Evolutionary conservation across 495 filamentous ascomycete genomes (phyloP).

Genomic region (Pseudoneurospora amorphoporcata): DNA sequence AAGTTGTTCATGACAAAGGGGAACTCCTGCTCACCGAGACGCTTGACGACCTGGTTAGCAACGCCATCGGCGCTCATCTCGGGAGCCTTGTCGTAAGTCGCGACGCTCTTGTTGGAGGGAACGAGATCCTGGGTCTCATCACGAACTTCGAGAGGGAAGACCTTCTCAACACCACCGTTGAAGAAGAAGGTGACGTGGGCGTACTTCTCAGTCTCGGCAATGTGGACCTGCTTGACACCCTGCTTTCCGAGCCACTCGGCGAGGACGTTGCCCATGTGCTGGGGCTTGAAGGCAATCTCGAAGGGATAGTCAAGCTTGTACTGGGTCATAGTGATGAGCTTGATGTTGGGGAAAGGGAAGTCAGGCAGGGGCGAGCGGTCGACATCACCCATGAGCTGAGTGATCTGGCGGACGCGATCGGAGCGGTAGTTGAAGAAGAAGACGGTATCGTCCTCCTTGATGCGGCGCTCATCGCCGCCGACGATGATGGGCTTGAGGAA

Average conservation of each 20-base stretch:
- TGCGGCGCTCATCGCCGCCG: conserved; percentile 68
- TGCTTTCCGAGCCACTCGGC: conserved; percentile 91
- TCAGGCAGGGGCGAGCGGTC: conserved; percentile 84
- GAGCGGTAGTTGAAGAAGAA: conserved; percentile 99
- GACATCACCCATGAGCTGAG: conserved; percentile 82
- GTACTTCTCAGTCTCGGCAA: conserved; percentile 98
- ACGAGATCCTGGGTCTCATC: conserved; percentile 49
- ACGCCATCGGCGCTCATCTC: conserved; percentile 90
- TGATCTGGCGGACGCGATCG: conserved; percentile 93
- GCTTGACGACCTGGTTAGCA: conserved; percentile 74
- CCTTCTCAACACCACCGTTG: conserved; percentile 97
- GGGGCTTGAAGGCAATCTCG: conserved; percentile 85
- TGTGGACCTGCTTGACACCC: conserved; percentile 80
- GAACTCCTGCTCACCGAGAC: conserved; percentile 69
- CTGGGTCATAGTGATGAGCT: conserved; percentile 94
- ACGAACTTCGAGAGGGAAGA: conserved; percentile 80
- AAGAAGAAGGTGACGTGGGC: conserved; percentile 99
- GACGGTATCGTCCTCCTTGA: conserved; percentile 85
- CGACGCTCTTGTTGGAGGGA: conserved; percentile 59
- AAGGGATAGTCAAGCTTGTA: conserved; percentile 96
- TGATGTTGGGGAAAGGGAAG: conserved; percentile 90
- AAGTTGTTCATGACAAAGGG: conserved; percentile 99
- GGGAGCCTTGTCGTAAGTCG: conserved; percentile 95
- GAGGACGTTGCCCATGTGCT: conserved; percentile 91
- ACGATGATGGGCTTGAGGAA: conserved; percentile 98